Base-by-base conservation (phyloP, 306 rosid genomes). In the Trifolium fragiferum region DNA sequence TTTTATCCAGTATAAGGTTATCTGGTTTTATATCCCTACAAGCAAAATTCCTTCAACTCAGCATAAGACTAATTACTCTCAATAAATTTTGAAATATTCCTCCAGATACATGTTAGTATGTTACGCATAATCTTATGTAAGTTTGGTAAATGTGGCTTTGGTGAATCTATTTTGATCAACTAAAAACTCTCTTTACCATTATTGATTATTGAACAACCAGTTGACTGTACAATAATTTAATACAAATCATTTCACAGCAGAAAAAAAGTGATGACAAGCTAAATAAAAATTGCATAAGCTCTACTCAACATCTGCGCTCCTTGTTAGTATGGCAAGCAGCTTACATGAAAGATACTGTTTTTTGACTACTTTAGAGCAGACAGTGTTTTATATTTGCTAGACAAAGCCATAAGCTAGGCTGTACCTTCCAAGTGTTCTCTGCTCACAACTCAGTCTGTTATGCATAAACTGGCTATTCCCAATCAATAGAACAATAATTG, bases 21-120 rank as follows among this genome's bases (percentile, higher is more conserved):
- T 94, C 98, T 68, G 98, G 98, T 83, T 95, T 95, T 81, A 95
- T 95, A 86, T 92, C 98, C 96, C 99, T 95, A 80, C 75, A 86
- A 83, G 78, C 55, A 84, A 78, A 85, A 81, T 46, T 57, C 23
- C 62, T 27, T 32, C 15, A 13, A 72, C 68, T 78, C 66, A 78
- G 81, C 73, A 78, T 66, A 74, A 43, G 47, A 72, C 50, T 53
- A 54, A 32, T 67, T 72, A 50, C 60, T 23, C n/a, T 27, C 72
- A 44, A 72, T 50, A 66, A 73, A 73, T 3, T 59, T 61, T 16
- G 37, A 41, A 65, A 57, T 75, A 74, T 67, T 74, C 62, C 61
- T 41, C 54, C 53, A 30, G 27, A 73, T 47, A 57, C 68, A 75
- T 53, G 46, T 40, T 41, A 50, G 60, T 66, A 68, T 11, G 44